Evolutionary conservation across 163 green algal species (phyloP), one percentile per base, ranked within the genome.

Genomic region (Scenedesmus sp.): DNA sequence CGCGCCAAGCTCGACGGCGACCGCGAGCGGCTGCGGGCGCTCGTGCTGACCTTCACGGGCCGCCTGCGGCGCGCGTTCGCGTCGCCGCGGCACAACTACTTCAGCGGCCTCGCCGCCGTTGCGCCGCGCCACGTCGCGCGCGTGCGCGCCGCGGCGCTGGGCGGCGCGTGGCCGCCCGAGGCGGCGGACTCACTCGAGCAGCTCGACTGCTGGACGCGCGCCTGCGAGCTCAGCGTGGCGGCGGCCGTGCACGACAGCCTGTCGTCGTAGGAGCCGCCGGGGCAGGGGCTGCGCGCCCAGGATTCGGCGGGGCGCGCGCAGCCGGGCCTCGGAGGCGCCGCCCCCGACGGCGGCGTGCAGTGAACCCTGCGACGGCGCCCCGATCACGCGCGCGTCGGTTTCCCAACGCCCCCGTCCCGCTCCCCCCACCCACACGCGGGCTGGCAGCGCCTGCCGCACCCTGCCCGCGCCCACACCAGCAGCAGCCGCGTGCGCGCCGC

Each of bases 151-250:
- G 48, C 75, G 31, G 62, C 85, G 36, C 62, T 88, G 7, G 47
- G 63, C 17, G 44, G 7, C 39, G 39, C 7, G 65, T 86, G 33
- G 26, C 60, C 29, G 11, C 51, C 34, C 71, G 67, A 20, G 26
- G 39, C 44, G 29, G 50, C 22, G 60, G 20, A 22, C 24, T 26
- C 51, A 60, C 87, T 76, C 60, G 60, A n/a, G 60, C 80, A 83
- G 53, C 76, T 88, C 33, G 64, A 77, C n/a, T 44, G 80, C 22
- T 87, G 75, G 84, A 87, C 80, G 4, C 62, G 73, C 34, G 77
- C 70, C 42, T 88, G 84, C 42, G 80, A 87, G 60, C 57, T 86
- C 13, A 66, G 65, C 26, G 84, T 87, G 72, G 81, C 84, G 17
- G 72, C 70, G 4, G 80, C 76, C 11, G 60, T 88, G 28, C 75